Evolutionary conservation across 805 yeast genomes (phyloP).

Genomic region (Saccharomycopsis schoenii): DNA sequence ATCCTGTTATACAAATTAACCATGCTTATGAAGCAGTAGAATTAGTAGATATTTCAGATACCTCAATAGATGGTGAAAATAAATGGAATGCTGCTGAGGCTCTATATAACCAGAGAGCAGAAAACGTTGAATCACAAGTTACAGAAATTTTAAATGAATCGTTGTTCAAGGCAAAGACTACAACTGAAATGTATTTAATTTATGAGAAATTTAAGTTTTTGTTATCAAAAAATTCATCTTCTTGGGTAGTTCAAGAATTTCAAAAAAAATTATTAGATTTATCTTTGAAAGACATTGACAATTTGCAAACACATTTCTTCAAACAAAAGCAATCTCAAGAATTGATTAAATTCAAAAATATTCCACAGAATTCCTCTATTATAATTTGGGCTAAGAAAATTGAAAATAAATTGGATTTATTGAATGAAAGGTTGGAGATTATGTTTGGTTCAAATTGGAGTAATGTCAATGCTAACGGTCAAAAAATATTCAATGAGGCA

Average conservation of each 20-base stretch:
- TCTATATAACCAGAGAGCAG: conserved; percentile 33
- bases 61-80: conserved; percentile 28
- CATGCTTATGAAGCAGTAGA: conserved; percentile 34
- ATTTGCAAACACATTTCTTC: conserved; percentile 32
- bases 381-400: conserved; percentile 47
- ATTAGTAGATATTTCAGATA: conserved; percentile 30
- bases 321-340: conserved; percentile 27
- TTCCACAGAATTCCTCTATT: conserved; percentile 38
- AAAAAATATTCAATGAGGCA: conserved; percentile 44
- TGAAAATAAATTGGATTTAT: conserved; percentile 31
- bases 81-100: conserved; percentile 35
- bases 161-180: conserved; percentile 31
- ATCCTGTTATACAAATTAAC: conserved; percentile 28
- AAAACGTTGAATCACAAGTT: conserved; percentile 37
- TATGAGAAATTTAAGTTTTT: conserved; percentile 41
- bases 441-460: conserved; percentile 54
- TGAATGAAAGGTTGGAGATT: conserved; percentile 37
- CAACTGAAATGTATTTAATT: conserved; percentile 42
- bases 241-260: conserved; percentile 50
- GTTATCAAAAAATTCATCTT: conserved; percentile 41
- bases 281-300: conserved; percentile 37
- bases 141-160: conserved; percentile 31
- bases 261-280: conserved; percentile 41
- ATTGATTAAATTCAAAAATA: conserved; percentile 33
- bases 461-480: conserved; percentile 53